A percentile compares a stretch with the other conserved stretches of the same genome.
Evolutionary conservation across 306 rosid species (phyloP).

Genomic region (Vachellia pachyceras): DNA sequence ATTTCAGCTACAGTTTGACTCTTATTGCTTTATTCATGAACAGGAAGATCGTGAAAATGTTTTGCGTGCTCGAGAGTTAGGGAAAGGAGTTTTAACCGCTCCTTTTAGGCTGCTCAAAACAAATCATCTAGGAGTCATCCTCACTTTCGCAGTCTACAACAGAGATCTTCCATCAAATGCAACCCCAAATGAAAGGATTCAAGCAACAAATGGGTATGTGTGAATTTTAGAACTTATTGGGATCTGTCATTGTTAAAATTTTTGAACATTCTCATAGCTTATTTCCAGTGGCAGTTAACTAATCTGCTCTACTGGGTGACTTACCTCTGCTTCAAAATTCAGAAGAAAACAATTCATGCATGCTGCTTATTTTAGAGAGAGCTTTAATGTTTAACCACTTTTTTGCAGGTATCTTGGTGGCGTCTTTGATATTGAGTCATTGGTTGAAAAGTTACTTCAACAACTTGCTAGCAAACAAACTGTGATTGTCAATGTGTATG

Average conservation of each 20-base stretch:
- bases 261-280: conserved; percentile 15
- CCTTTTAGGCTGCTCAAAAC: conserved; percentile 88
- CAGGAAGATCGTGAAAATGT: conserved; percentile 93
- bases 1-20: not conserved
- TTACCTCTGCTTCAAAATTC: not conserved
- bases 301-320: not conserved
- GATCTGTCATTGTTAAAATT: not conserved
- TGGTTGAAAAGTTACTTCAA: conserved; percentile 95
- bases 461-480: conserved; percentile 98
- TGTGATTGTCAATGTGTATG: conserved; percentile 88
- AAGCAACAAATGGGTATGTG: conserved; percentile 88
- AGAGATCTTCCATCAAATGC: conserved; percentile 85
- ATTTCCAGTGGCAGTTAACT: not conserved
- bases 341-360: not conserved
- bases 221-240: conserved; percentile 19
- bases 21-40: conserved; percentile 42
- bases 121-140: conserved; percentile 85
- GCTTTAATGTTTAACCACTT: conserved; percentile 9
- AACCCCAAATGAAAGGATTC: conserved; percentile 85
- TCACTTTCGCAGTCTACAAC: conserved; percentile 95
- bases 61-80: conserved; percentile 85
- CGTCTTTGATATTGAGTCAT: conserved; percentile 85
- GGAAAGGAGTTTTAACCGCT: conserved; percentile 94
- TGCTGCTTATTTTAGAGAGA: not conserved
- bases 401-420: conserved; percentile 92